Evolutionary conservation across 139 green algal species (phyloP).

Genomic region (Nannochloris sp.): DNA sequence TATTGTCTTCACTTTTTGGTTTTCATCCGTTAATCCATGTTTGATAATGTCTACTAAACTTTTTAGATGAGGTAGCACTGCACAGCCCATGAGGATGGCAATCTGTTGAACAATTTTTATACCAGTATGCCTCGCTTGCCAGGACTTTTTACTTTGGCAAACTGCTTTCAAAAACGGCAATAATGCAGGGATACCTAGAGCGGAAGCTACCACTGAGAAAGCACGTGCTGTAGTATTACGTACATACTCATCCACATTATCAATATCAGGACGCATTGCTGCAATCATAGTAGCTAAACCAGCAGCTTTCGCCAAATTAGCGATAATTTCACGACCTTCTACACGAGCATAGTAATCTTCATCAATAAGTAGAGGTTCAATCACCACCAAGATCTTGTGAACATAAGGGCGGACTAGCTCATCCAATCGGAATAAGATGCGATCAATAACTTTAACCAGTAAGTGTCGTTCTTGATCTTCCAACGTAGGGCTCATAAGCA

Average conservation of each 20-base stretch:
- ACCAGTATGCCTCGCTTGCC: slow-evolving; percentile 86
- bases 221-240: slow-evolving; percentile 92
- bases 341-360: slow-evolving; percentile 99
- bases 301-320: slow-evolving; percentile 93
- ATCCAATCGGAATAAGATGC: slow-evolving; percentile 97
- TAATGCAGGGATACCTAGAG: slow-evolving; percentile 93
- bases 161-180: slow-evolving; percentile 99
- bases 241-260: slow-evolving; percentile 99
- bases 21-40: slow-evolving; percentile 77
- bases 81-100: slow-evolving; percentile 95
- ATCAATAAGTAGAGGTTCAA: slow-evolving; percentile 98
- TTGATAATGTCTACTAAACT: slow-evolving; percentile 96
- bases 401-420: slow-evolving; percentile 96
- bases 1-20: slow-evolving; percentile 93
- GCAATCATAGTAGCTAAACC: slow-evolving; percentile 95
- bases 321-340: slow-evolving; percentile 98
- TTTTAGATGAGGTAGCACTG: slow-evolving; percentile 94
- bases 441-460: slow-evolving; percentile 89
- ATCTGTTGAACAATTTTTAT: slow-evolving; percentile 99
- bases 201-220: slow-evolving; percentile 85
- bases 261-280: slow-evolving; percentile 98
- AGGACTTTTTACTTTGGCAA: slow-evolving; percentile 59
- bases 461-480: slow-evolving; percentile 99
- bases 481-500: slow-evolving; percentile 97
- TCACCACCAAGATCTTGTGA: slow-evolving; percentile 99